phyloP scores from a whole-genome alignment of 306 rosid species.

The Acmispon strigosus region DNA sequence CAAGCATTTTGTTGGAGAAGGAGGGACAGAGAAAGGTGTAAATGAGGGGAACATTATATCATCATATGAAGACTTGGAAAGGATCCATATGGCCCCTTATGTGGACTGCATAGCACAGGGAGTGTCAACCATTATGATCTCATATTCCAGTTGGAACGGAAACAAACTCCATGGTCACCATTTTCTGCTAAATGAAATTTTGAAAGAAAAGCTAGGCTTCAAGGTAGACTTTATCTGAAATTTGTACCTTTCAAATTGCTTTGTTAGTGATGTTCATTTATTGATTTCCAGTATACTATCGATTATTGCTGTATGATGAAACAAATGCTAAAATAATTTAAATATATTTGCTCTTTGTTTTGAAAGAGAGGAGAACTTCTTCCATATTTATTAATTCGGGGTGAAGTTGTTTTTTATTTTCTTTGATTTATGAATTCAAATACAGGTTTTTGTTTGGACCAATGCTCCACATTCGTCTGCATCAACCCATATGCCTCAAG shows the following conservation, averaged over 20 bases:
- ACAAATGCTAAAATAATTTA: not conserved
- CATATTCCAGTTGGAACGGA: conserved; percentile 83
- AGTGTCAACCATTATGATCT: conserved; percentile 74
- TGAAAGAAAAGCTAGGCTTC: conserved; percentile 63
- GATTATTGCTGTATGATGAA: not conserved
- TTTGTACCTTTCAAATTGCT: not conserved
- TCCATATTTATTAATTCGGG: not conserved
- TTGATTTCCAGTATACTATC: not conserved
- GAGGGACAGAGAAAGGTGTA: conserved; percentile 63
- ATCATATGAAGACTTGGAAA: conserved; percentile 66
- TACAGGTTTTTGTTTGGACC: not conserved
- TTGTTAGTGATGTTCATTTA: not conserved
- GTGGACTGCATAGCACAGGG: conserved; percentile 62
- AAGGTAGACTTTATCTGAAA: conserved; percentile 37
- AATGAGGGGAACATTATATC: conserved; percentile 65
- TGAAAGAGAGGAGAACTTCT: not conserved
- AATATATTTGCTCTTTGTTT: not conserved
- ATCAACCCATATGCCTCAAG: no score
- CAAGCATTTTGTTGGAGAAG: conserved; percentile 89
- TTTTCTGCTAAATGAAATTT: conserved; percentile 58
- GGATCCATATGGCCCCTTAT: conserved; percentile 68
- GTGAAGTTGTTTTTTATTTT: not conserved
- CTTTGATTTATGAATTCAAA: not conserved
- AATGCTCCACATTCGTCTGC: conserved; percentile 13
- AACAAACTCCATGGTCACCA: conserved; percentile 44